Base-by-base conservation (phyloP, 2,329 filamentous ascomycete species). In the Phaeosphaeriaceae sp. region DNA sequence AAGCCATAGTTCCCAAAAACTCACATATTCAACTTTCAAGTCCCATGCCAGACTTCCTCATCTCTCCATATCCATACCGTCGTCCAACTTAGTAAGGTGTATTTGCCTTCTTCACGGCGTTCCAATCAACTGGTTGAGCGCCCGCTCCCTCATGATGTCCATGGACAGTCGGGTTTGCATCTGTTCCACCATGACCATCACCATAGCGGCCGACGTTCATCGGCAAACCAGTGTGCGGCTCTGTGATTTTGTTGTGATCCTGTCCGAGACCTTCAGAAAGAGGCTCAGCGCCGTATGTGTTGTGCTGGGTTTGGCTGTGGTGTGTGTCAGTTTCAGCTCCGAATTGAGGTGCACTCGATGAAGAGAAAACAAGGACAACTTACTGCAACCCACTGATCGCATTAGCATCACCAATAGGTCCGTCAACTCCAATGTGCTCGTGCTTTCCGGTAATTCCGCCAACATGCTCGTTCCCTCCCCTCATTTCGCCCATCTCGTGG, bases 151-250 rank as follows among this genome's bases (percentile, higher is more conserved):
- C 25, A 46, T 75, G 71, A 31, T 65, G 65, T 19, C 74, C 74
- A 5, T 55, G 52, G 10, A 78, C 68, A 31, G 68, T 59, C 2
- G 54, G 45, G 15, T 73, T 74, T 1, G 67, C 77, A 62, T 80
- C 78, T 0, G 72, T 78, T 1, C 78, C 78, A 17, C 76, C 76
- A 10, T 63, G 54, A 2, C 76, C 77, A 51, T 68, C 66, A 15
- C 78, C 78, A 48, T 77, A 79, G 55, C 75, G 74, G 47, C 68
- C 75, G 0, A 74, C 69, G 50, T 81, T 77, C 76, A 78, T 78
- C 7, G 77, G 77, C 1, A 80, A 62, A 2, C 78, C 78, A 1
- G 78, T 80, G 33, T 75, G 72, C 4, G 76, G 76, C 56, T 81
- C 76, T 10, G 62, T 77, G 46, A 48, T 15, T 21, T 48, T 48